These are phyloP conservation scores for Xylaria venustula DNA, from an alignment of 495 filamentous ascomycete genomes.

Conservation along the genomic window DNA sequence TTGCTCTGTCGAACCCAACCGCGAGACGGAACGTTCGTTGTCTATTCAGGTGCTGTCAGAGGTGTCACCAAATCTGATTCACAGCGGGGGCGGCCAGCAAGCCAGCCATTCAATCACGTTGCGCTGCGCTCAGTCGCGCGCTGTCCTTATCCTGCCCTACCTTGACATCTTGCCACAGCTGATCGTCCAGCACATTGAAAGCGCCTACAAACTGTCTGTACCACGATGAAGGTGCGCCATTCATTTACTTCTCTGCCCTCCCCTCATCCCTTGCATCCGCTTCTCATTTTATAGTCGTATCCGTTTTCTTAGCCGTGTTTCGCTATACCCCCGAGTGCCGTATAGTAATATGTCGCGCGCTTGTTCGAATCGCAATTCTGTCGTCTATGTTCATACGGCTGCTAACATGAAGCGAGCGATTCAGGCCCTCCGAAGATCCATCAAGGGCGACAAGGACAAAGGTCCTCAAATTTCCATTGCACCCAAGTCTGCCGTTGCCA, in stretches of 20 bases:
- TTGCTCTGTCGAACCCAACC: conserved; percentile 28
- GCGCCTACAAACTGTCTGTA: conserved; percentile 21
- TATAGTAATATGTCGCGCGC: conserved; percentile 27
- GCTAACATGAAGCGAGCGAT: conserved; percentile 42
- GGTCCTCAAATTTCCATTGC: conserved; percentile 83
- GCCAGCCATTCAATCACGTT: conserved; percentile 20
- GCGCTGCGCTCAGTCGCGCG: conserved; percentile 26
- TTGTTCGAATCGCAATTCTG: conserved; percentile 16
- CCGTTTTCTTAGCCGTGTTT: background rate
- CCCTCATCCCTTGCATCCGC: conserved; percentile 20
- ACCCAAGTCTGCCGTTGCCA: conserved; percentile 90
- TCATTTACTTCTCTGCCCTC: conserved; percentile 20
- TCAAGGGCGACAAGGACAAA: conserved; percentile 81
- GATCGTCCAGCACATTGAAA: conserved; percentile 15
- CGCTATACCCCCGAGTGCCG: background rate
- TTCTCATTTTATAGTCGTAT: background rate
- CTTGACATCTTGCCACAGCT: conserved; percentile 15
- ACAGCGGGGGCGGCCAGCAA: conserved; percentile 20
- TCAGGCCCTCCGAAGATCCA: conserved; percentile 78
- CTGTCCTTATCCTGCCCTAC: conserved; percentile 1
- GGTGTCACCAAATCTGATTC: conserved; percentile 30
- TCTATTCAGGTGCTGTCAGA: conserved; percentile 21
- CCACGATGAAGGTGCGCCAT: conserved; percentile 53
- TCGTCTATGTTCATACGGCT: conserved; percentile 16
- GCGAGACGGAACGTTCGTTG: conserved; percentile 14